Conservation (phyloP, 1,284 basidiomycete species). For the Amylostereum chailletii region DNA sequence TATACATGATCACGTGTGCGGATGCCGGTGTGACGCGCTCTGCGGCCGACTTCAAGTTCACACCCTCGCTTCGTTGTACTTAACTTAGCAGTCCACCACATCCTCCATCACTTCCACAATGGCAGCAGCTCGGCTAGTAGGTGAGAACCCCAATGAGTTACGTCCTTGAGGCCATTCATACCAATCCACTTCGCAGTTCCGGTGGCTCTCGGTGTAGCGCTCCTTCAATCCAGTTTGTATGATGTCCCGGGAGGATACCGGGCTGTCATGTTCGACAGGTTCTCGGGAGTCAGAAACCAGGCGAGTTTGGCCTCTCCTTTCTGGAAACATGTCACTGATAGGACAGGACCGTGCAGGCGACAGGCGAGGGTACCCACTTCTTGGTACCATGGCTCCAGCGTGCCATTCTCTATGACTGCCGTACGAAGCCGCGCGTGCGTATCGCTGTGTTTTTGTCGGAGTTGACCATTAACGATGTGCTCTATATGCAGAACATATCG, state of each 20-base stretch:
- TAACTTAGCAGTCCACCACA: not conserved
- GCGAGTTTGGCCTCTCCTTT: conserved; percentile 29
- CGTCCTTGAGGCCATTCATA: too few relatives aligned
- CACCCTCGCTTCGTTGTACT: too few relatives aligned
- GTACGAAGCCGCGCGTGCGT: conserved; percentile 89
- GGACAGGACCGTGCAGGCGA: conserved; percentile 45
- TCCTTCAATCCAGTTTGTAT: conserved; percentile 76
- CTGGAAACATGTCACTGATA: not conserved
- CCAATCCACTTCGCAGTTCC: conserved; percentile 46
- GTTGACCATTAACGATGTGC: not conserved
- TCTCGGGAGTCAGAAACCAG: conserved; percentile 82
- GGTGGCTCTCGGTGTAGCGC: conserved; percentile 57
- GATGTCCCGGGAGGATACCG: conserved; percentile 91
- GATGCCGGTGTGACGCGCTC: too few relatives aligned
- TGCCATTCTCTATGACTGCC: conserved; percentile 95
- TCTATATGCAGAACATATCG: conserved; percentile 73
- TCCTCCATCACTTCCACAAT: conserved; percentile 4
- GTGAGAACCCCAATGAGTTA: conserved; percentile 20
- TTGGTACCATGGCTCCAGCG: conserved; percentile 92
- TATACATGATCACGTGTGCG: too few relatives aligned
- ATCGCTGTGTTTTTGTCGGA: conserved; percentile 1
- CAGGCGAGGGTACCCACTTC: conserved; percentile 95
- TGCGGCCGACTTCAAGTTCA: too few relatives aligned
- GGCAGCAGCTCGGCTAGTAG: conserved; percentile 29
- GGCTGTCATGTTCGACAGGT: conserved; percentile 98